Base-by-base conservation (phyloP, 2,329 filamentous ascomycete species). In the Scedosporium minutisporum region DNA sequence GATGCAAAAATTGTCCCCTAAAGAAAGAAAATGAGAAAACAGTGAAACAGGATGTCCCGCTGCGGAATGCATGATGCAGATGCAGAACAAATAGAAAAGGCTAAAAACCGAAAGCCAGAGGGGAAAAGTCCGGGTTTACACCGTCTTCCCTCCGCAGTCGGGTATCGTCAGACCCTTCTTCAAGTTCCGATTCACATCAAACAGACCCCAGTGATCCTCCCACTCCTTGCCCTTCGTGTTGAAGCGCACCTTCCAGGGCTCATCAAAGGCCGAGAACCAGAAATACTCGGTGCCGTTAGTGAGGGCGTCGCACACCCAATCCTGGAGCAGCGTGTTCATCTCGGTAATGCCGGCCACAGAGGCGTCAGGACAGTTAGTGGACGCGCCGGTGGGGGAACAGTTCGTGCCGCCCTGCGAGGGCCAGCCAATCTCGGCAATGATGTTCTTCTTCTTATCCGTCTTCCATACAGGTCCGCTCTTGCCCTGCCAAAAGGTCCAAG, bases 191-290 rank as follows among this genome's bases (percentile, higher is more conserved):
- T 91, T 82, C 3, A 91, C 83, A 68, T 96, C 91, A 85, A 97
- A 87, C 14, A 97, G 77, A 9, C 95, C 93, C 93, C 93, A 97
- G 73, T 96, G 89, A 72, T 96, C 91, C 77, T 97, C 93, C 93
- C 93, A 97, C 61, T 89, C 81, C 77, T 93, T 80, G 48, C 80
- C 78, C 63, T 75, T 75, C 4, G 78, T 79, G 73, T 97, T 88
- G 76, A 87, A 96, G 18, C 74, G 71, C 62, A 88, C 79, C 78
- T 97, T 97, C 93, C 93, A 97, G 2, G 92, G 92, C 80, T 97
- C 93, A 72, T 97, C 93, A 72, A 97, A 97, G 9, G 92, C 91
- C 71, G 93, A 90, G 73, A 97, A 97, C 93, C 93, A 97, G 72
- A 97, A 97, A 73, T 96, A 97, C 67, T 96, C 87, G 1, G 92